These are phyloP conservation scores for Cinnamomum chago DNA, from an alignment of 164 flowering plant species.

Conservation along the genomic window DNA sequence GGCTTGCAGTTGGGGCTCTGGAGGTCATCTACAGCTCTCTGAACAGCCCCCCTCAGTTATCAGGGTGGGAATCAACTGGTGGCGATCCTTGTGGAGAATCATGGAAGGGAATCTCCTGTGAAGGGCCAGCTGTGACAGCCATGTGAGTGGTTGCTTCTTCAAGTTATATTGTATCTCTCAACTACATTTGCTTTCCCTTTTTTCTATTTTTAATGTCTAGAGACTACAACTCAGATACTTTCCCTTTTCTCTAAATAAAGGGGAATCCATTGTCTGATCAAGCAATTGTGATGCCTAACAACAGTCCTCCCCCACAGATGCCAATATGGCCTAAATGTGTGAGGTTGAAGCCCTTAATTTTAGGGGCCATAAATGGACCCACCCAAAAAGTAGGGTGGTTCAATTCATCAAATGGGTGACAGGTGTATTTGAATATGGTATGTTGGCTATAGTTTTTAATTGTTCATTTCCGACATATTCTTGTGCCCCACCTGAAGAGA, in stretches of 20 bases:
- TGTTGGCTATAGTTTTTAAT: background rate
- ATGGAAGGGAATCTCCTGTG: slow-evolving; percentile 81
- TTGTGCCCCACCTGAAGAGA: background rate
- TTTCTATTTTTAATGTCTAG: background rate
- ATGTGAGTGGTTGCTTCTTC: slow-evolving; percentile 39
- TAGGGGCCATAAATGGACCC: background rate
- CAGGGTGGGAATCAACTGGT: slow-evolving; percentile 68
- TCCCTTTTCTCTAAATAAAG: background rate
- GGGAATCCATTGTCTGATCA: background rate
- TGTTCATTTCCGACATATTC: background rate
- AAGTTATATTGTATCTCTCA: background rate
- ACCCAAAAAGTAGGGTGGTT: background rate
- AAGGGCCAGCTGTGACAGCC: slow-evolving; percentile 68
- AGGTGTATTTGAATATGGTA: background rate
- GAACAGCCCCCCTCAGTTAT: slow-evolving; percentile 65
- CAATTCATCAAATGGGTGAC: background rate
- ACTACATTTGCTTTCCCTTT: slow-evolving; percentile 1
- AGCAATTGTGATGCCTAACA: no score
- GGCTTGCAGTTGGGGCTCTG: slow-evolving; percentile 58
- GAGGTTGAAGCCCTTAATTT: background rate
- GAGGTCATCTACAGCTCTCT: slow-evolving; percentile 64
- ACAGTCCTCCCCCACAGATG: background rate
- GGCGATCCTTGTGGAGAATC: slow-evolving; percentile 93
- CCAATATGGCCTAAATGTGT: background rate
- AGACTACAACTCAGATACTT: background rate